Evolutionary conservation across 2,329 filamentous ascomycete species (phyloP), one percentile per base, ranked within the genome.

Genomic region (Triangularia setosa): DNA sequence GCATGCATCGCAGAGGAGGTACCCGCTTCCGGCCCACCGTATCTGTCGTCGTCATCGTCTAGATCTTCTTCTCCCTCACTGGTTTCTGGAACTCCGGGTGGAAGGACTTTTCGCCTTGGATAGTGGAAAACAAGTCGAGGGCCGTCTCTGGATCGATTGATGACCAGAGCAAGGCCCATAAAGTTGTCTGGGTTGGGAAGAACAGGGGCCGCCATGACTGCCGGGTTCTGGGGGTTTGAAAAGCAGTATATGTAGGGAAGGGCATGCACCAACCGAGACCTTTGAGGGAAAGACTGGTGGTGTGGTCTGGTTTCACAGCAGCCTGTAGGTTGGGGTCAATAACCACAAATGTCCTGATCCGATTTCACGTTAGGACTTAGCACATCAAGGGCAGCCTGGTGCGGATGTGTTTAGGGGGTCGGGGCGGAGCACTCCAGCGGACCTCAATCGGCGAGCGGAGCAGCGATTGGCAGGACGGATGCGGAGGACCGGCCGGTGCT

Each of bases 111-210:
- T 56, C 79, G 75, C n/a, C 88, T 84, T n/a, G 92, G 92, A 73
- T 95, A 95, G 76, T 96, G 91, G 76, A 93, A 96, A 71, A 95
- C 90, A 71, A 95, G 90, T 68, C 88, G 87, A 27, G 92, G 90
- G 16, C 92, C 92, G 70, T 91, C 90, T 69, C 90, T 87, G 33
- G 90, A 91, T 69, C 90, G 85, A 72, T 87, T 87, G 71, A 91
- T 87, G 69, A 93, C 86, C 44, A 94, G 84, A 60, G 91, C 86
- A 64, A 94, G 86, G 52, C 88, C 90, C 60, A 93, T 76, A 68
- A 87, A 83, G 73, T 86, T 87, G 69, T 83, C 80, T 35, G 78
- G 74, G 72, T 80, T 84, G 62, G 85, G 81, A 6, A 83, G 76
- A 21, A 80, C 74, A 21, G 80, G 79, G 61, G 80, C 79, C 30